Evolutionary conservation across 202 grass and related monocot genomes (phyloP).

Genomic region (Zoysia matrella): DNA sequence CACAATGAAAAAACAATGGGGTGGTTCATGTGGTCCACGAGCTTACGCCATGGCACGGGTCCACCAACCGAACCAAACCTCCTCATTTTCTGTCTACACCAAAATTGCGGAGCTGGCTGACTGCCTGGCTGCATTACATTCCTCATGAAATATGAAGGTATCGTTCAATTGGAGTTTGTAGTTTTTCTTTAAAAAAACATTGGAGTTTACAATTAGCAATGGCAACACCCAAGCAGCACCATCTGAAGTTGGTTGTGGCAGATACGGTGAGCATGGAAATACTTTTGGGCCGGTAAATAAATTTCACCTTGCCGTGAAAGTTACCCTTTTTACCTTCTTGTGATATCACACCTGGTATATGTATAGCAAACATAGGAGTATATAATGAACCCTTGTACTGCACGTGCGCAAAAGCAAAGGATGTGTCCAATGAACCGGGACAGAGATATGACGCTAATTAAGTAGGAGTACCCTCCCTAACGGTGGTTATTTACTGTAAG

Average conservation of each 20-base stretch:
- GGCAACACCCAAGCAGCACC: too few relatives aligned
- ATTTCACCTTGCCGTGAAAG: background rate
- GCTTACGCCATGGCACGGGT: slow-evolving; percentile 45
- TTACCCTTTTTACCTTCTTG: background rate
- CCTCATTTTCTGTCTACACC: slow-evolving; percentile 42
- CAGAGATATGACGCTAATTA: slow-evolving; percentile 24
- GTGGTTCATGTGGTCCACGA: slow-evolving; percentile 59
- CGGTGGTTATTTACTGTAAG: slow-evolving; percentile 45
- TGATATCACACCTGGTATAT: background rate
- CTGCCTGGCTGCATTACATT: background rate
- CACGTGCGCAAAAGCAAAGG: background rate
- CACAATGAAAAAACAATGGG: slow-evolving; percentile 49
- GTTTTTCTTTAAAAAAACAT: too few relatives aligned
- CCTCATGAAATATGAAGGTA: too few relatives aligned
- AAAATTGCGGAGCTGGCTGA: slow-evolving; percentile 41
- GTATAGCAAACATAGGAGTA: background rate
- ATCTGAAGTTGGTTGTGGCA: too few relatives aligned
- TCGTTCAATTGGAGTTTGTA: too few relatives aligned
- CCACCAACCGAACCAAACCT: slow-evolving; percentile 48
- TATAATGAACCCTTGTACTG: too few relatives aligned
- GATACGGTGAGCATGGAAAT: too few relatives aligned
- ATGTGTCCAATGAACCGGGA: background rate
- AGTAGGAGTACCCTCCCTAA: slow-evolving; percentile 29
- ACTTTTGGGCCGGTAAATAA: too few relatives aligned
- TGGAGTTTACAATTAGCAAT: too few relatives aligned